phyloP scores from a whole-genome alignment of 106 monocot genomes.

The Allium fistulosum region DNA sequence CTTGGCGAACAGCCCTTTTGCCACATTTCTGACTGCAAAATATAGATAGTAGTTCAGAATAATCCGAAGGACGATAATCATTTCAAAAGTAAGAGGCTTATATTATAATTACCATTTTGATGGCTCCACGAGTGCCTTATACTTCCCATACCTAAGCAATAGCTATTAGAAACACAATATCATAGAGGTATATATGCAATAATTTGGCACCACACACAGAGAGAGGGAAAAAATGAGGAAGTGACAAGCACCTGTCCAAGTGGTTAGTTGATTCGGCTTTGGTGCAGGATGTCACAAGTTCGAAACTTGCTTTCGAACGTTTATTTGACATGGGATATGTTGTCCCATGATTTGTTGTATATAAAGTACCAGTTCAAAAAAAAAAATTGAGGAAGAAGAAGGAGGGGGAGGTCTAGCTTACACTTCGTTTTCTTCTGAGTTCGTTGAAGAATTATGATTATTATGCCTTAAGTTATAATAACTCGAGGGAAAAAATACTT shows the following conservation, averaged over 20 bases:
- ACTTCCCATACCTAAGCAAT: conserved; percentile 78
- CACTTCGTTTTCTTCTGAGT: too few relatives aligned
- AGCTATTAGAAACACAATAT: not conserved
- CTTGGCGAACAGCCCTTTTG: conserved; percentile 76
- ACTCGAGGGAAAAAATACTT: not conserved
- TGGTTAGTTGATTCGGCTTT: too few relatives aligned
- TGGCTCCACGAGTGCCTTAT: conserved; percentile 84
- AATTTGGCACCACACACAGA: too few relatives aligned
- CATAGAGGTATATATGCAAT: too few relatives aligned
- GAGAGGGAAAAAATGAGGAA: conserved; percentile 1
- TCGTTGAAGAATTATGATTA: too few relatives aligned
- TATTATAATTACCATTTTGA: conserved; percentile 61
- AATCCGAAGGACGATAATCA: not conserved
- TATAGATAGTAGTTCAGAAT: not conserved
- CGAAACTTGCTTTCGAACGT: too few relatives aligned
- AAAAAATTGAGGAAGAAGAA: too few relatives aligned
- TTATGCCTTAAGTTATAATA: not conserved
- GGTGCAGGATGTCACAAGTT: too few relatives aligned
- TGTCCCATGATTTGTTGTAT: too few relatives aligned
- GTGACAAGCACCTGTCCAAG: too few relatives aligned
- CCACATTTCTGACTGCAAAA: conserved; percentile 70
- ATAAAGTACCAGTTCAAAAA: too few relatives aligned
- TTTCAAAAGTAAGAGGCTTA: not conserved
- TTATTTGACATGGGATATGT: too few relatives aligned
- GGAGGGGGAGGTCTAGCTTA: not conserved